Evolutionary conservation across 495 filamentous ascomycete species (phyloP).

Genomic region (Rhizodiscina lignyota): DNA sequence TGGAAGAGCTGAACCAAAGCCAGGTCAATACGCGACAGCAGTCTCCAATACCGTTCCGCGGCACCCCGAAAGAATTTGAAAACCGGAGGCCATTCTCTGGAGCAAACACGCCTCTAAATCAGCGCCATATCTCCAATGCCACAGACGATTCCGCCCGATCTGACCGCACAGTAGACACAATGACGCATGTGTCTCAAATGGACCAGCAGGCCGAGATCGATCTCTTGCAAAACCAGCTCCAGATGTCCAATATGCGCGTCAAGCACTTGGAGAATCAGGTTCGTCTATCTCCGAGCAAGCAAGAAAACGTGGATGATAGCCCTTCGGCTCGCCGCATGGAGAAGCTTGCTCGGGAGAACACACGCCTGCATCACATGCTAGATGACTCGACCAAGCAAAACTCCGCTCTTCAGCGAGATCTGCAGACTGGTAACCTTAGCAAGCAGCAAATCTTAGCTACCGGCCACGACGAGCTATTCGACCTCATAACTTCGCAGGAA

Average conservation of each 20-base stretch:
- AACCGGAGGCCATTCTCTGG: slow-evolving; percentile 33
- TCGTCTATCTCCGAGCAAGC: slow-evolving; percentile 39
- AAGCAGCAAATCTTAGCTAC: slow-evolving; percentile 84
- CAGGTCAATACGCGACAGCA: slow-evolving; percentile 34
- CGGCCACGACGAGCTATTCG: slow-evolving; percentile 88
- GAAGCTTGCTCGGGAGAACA: slow-evolving; percentile 86
- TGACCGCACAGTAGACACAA: slow-evolving; percentile 76
- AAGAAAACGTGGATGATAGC: slow-evolving; percentile 46
- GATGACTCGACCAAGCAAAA: slow-evolving; percentile 92
- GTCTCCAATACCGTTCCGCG: slow-evolving; percentile 24
- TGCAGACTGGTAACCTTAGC: slow-evolving; percentile 77
- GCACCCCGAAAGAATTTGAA: slow-evolving; percentile 47
- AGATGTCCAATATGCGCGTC: slow-evolving; percentile 92
- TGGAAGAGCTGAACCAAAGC: slow-evolving; percentile 82
- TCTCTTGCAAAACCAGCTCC: slow-evolving; percentile 84
- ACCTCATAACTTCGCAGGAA: slow-evolving; percentile 87
- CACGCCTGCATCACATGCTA: slow-evolving; percentile 79
- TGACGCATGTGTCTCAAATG: slow-evolving; percentile 77
- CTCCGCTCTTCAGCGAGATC: slow-evolving; percentile 71
- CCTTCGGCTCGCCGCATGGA: slow-evolving; percentile 70
- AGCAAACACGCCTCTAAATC: slow-evolving; percentile 48
- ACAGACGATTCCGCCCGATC: slow-evolving; percentile 71
- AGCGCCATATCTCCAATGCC: slow-evolving; percentile 52
- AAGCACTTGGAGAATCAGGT: slow-evolving; percentile 83
- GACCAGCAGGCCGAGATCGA: slow-evolving; percentile 85